These are phyloP conservation scores for Fomitopsis serialis DNA, from an alignment of 768 basidiomycete species.

Conservation along the genomic window DNA sequence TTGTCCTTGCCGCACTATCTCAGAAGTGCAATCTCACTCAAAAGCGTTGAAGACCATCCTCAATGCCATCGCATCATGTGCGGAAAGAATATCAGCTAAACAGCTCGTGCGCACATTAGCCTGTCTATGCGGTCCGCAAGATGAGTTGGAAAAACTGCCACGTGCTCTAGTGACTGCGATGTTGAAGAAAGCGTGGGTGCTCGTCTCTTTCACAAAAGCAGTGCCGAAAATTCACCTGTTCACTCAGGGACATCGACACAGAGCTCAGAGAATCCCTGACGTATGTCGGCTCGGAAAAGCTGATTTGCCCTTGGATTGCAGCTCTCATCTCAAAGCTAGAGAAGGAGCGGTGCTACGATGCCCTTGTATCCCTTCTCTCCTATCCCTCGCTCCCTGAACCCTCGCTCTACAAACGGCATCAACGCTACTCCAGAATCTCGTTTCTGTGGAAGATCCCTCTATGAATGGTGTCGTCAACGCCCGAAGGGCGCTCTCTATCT, in stretches of 20 bases:
- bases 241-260: constrained; percentile 39
- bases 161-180: constrained; percentile 23
- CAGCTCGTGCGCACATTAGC: constrained; percentile 65
- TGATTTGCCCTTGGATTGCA: constrained; percentile 49
- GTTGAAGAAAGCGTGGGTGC: constrained; percentile 44
- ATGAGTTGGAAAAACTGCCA: constrained; percentile 41
- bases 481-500: constrained; percentile 39
- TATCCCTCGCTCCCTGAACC: constrained; percentile 15
- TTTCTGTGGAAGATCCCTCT: constrained; percentile 1
- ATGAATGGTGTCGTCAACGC: neutral
- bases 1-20: constrained; percentile 66
- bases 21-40: constrained; percentile 56
- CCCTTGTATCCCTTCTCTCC: constrained; percentile 29
- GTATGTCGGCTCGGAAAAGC: constrained; percentile 51
- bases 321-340: constrained; percentile 30
- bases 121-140: constrained; percentile 61
- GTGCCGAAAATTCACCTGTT: neutral
- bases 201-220: neutral
- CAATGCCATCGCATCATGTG: constrained; percentile 45
- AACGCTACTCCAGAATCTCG: constrained; percentile 10
- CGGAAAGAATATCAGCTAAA: constrained; percentile 39
- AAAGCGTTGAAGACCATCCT: constrained; percentile 59
- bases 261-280: constrained; percentile 38
- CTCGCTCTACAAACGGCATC: constrained; percentile 15
- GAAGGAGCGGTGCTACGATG: constrained; percentile 20